Percentiles rank a stretch among this genome's conserved stretches.
Conservation (phyloP, 2,329 filamentous ascomycete genomes). For the Xenoacremonium recifei region DNA sequence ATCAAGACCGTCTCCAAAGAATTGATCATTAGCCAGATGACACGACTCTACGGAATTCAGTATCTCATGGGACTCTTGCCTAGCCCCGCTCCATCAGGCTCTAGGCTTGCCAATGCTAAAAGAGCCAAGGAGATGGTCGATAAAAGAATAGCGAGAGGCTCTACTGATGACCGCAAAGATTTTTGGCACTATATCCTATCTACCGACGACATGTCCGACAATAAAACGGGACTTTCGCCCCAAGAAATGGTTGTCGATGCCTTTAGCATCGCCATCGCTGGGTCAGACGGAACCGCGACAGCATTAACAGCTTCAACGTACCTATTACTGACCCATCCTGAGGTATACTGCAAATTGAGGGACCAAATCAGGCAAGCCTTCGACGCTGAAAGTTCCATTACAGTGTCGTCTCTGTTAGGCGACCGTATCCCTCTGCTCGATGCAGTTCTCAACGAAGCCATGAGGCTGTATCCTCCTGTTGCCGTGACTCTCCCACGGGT, state of each 20-base stretch:
- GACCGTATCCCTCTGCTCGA: constrained; percentile 11
- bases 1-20: constrained; percentile 15
- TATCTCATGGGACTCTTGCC: constrained; percentile 4
- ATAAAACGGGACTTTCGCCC: constrained; percentile 7
- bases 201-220: constrained; percentile 3
- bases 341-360: constrained; percentile 5
- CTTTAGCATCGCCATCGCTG: constrained; percentile 20
- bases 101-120: constrained; percentile 12
- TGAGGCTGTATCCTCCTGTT: constrained; percentile 18
- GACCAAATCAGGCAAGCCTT: constrained; percentile 6
- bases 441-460: constrained; percentile 15
- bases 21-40: constrained; percentile 20
- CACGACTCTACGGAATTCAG: constrained; percentile 6
- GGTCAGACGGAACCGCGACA: constrained; percentile 18
- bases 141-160: constrained; percentile 11
- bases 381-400: constrained; percentile 5
- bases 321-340: constrained; percentile 7
- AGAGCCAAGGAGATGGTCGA: constrained; percentile 17
- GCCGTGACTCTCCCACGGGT: constrained; percentile 16
- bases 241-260: constrained; percentile 20
- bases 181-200: constrained; percentile 20
- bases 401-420: constrained; percentile 2
- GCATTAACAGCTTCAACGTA: constrained; percentile 11
- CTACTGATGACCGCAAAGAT: constrained; percentile 17
- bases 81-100: neutral